Conservation (phyloP, 805 yeast species). For the Saccharomycopsis sp. region DNA sequence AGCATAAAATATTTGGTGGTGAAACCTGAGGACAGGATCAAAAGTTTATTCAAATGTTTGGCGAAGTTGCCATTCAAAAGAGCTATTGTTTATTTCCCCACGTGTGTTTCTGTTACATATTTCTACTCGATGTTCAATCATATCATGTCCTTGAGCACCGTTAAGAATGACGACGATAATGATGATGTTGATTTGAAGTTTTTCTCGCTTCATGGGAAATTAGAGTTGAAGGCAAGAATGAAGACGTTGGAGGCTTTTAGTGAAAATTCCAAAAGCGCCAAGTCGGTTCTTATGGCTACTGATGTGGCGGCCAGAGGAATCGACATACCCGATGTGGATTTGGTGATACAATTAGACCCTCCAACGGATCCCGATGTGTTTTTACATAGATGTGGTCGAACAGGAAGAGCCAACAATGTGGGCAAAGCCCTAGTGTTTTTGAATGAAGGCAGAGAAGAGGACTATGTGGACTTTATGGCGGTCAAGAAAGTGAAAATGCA, state of each 20-base stretch:
- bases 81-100: constrained; percentile 86
- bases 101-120: constrained; percentile 75
- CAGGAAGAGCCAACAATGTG: constrained; percentile 81
- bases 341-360: constrained; percentile 90
- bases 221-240: constrained; percentile 69
- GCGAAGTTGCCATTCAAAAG: constrained; percentile 53
- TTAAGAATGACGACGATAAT: constrained; percentile 16
- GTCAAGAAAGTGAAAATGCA: constrained; percentile 55
- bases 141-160: constrained; percentile 28
- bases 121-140: constrained; percentile 51
- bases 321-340: constrained; percentile 89
- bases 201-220: constrained; percentile 83
- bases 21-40: constrained; percentile 52
- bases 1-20: constrained; percentile 52
- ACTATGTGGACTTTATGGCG: constrained; percentile 68
- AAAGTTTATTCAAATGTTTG: constrained; percentile 46
- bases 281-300: constrained; percentile 72
- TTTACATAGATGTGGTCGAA: constrained; percentile 89
- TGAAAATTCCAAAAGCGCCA: constrained; percentile 26
- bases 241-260: constrained; percentile 57
- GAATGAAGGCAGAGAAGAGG: constrained; percentile 69
- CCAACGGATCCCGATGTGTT: constrained; percentile 90
- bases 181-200: constrained; percentile 40
- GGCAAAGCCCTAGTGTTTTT: constrained; percentile 76
- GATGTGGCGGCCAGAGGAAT: constrained; percentile 99